Percentiles rank a stretch among this genome's conserved stretches.
These are phyloP conservation scores for Syzygium aqueum DNA, from an alignment of 345 rosid genomes.

Conservation along the genomic window DNA sequence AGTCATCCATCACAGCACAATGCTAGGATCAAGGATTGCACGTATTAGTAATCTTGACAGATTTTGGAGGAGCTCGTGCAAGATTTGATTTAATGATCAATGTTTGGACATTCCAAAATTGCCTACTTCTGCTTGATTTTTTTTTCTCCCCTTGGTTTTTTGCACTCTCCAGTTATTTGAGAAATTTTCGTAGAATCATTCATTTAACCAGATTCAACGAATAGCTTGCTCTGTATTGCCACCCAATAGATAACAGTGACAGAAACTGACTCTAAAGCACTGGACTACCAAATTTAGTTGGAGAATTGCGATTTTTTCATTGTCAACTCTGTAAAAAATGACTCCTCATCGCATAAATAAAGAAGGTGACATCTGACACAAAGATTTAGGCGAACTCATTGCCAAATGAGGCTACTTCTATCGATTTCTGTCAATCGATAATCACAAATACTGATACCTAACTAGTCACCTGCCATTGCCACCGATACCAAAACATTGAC, in stretches of 20 bases:
- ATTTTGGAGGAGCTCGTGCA: neutral
- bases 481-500: fast-evolving
- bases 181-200: neutral
- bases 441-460: neutral
- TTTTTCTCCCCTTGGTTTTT: neutral
- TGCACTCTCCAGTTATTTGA: neutral
- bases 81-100: neutral
- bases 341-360: neutral
- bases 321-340: neutral
- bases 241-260: neutral
- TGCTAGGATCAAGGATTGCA: neutral
- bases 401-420: neutral
- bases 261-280: neutral
- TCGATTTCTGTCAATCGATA: neutral
- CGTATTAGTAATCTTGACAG: fast-evolving
- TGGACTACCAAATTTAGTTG: neutral
- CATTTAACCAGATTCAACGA: neutral
- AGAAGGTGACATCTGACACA: neutral
- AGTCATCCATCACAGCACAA: neutral
- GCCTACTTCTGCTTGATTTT: neutral
- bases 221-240: neutral
- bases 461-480: neutral
- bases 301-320: neutral
- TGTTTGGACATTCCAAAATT: neutral
- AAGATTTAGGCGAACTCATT: neutral